phyloP scores from a whole-genome alignment of 768 basidiomycete species.

The Podaxis sp. region DNA sequence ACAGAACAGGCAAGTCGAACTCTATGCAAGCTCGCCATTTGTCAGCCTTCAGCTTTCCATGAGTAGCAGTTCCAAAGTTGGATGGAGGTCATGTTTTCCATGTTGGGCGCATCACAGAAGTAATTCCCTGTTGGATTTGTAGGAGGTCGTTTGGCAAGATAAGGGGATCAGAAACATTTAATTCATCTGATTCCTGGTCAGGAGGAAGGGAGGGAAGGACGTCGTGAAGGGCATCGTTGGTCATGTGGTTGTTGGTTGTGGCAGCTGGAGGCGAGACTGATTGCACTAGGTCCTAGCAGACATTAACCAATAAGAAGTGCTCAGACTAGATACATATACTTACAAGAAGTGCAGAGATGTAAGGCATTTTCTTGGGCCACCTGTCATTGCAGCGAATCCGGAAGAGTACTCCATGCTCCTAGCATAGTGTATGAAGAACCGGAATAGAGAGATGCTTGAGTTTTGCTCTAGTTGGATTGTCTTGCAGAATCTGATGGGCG shows the following conservation, averaged over 20 bases:
- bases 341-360: neutral
- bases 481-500: neutral
- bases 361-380: neutral
- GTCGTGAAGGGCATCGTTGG: too few relatives aligned
- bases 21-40: slow-evolving; percentile 24
- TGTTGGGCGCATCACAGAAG: slow-evolving; percentile 6
- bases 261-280: too few relatives aligned
- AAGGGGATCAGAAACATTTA: too few relatives aligned
- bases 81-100: slow-evolving; percentile 6
- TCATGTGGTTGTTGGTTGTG: too few relatives aligned
- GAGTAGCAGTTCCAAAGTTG: slow-evolving; percentile 17
- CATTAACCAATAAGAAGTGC: too few relatives aligned
- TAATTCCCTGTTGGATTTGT: slow-evolving; percentile 13
- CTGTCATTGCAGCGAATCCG: slow-evolving; percentile 7
- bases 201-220: too few relatives aligned
- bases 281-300: too few relatives aligned
- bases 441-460: neutral
- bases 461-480: neutral
- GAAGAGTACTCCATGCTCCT: slow-evolving; percentile 15
- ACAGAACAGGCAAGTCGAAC: slow-evolving; percentile 22
- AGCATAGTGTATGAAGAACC: slow-evolving; percentile 1
- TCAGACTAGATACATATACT: neutral
- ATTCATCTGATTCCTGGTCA: too few relatives aligned
- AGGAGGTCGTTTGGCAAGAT: neutral
- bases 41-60: slow-evolving; percentile 26